These are phyloP conservation scores for Saraca asoca DNA, from an alignment of 331 rosid species.

Conservation along the genomic window DNA sequence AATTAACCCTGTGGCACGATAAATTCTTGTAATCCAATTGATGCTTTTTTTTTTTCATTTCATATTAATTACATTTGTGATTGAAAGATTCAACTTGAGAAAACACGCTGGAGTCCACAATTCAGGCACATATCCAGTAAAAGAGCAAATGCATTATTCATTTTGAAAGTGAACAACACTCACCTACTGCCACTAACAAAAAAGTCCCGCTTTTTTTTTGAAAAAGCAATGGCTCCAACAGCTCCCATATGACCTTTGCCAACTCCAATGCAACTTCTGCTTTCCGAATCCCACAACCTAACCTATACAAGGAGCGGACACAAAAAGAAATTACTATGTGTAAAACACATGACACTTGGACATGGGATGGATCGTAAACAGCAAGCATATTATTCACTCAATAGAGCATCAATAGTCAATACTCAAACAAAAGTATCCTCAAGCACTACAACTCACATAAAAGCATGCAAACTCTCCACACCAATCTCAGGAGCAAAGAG, in stretches of 20 bases:
- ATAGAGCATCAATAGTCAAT: constrained; percentile 21
- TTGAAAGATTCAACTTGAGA: constrained; percentile 27
- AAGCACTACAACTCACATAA: constrained; percentile 19
- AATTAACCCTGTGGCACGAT: not conserved
- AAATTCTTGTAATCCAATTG: not conserved
- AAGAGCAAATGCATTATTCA: not conserved
- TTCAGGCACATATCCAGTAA: constrained; percentile 11
- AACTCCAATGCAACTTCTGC: constrained; percentile 74
- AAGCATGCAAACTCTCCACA: constrained; percentile 14
- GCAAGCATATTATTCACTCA: constrained; percentile 25
- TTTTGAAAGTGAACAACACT: constrained; percentile 25
- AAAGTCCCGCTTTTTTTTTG: constrained; percentile 67
- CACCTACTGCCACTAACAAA: constrained; percentile 97
- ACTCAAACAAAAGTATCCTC: constrained; percentile 13
- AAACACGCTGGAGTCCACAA: constrained; percentile 7
- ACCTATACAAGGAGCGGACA: constrained; percentile 57
- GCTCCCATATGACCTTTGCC: constrained; percentile 87
- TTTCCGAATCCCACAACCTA: constrained; percentile 90
- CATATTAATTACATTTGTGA: not conserved
- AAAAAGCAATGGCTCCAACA: constrained; percentile 88
- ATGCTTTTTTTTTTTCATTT: constrained; percentile 26
- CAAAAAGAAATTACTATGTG: constrained; percentile 3
- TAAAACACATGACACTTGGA: constrained; percentile 3
- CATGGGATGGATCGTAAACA: constrained; percentile 8
- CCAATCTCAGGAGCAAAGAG: constrained; percentile 26